Conservation (phyloP, 192 early-diverging fungal genomes). For the Spizellomyces sp. region DNA sequence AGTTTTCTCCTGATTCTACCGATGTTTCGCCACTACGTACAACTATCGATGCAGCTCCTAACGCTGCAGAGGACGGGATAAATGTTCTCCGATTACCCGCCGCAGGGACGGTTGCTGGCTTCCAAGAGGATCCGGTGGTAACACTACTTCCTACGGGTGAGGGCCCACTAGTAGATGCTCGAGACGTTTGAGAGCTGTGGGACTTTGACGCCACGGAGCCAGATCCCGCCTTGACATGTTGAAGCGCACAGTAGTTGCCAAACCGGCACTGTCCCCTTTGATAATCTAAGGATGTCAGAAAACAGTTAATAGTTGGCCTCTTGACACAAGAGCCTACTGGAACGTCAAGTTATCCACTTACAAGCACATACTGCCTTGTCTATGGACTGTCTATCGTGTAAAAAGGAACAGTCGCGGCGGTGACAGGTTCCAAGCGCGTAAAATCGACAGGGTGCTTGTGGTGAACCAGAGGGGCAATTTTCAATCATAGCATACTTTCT, state of each 20-base stretch:
- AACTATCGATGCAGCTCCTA: too few species aligned
- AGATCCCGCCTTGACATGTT: conserved; percentile 9
- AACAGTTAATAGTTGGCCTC: not conserved
- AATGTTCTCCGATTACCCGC: too few species aligned
- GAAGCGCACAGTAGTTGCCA: conserved; percentile 23
- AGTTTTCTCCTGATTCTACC: too few species aligned
- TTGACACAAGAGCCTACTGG: not conserved
- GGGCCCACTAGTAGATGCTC: too few species aligned
- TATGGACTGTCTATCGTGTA: conserved; percentile 12
- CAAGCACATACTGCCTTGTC: conserved; percentile 23
- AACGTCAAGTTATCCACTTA: conserved; percentile 6
- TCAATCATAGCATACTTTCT: too few species aligned
- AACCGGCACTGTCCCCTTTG: conserved; percentile 27
- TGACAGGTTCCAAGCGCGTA: conserved; percentile 25
- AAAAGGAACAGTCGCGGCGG: conserved; percentile 18
- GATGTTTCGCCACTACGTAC: too few species aligned
- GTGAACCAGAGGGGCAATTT: not conserved
- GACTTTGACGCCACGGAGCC: too few species aligned
- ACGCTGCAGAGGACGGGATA: too few species aligned
- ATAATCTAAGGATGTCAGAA: conserved; percentile 14
- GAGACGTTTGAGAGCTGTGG: too few species aligned
- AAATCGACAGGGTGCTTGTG: conserved; percentile 20
- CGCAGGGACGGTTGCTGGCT: too few species aligned
- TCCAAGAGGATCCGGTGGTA: too few species aligned
- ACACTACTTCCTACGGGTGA: too few species aligned